These are phyloP conservation scores for Fragosphaeria purpurea DNA, from an alignment of 2,329 filamentous ascomycete genomes.

Conservation along the genomic window DNA sequence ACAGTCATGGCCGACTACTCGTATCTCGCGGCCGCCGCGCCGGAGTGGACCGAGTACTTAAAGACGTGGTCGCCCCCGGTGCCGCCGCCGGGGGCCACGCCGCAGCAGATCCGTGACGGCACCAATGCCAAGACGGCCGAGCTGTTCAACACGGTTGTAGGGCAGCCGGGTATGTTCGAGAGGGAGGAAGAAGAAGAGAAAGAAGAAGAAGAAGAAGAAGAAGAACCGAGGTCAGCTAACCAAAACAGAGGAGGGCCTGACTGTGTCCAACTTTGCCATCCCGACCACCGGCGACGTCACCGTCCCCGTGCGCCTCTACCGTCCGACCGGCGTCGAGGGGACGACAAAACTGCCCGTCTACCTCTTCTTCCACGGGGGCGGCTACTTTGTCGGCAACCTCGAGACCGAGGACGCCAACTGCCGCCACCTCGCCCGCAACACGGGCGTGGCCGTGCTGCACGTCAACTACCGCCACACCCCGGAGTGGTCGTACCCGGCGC, in stretches of 20 bases:
- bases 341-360: conserved; percentile 1
- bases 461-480: conserved; percentile 45
- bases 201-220: too few species aligned
- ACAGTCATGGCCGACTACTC: not conserved
- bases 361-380: conserved; percentile 42
- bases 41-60: conserved; percentile 4
- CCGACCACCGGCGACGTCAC: not conserved
- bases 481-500: conserved; percentile 33
- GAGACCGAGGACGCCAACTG: conserved; percentile 38
- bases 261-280: not conserved
- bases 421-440: conserved; percentile 11
- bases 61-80: conserved; percentile 5
- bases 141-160: conserved; percentile 1
- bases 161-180: not conserved
- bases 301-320: not conserved
- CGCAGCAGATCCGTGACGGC: conserved; percentile 2
- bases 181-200: too few species aligned
- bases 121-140: conserved; percentile 2
- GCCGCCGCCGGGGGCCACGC: conserved; percentile 4
- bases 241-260: not conserved
- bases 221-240: too few species aligned
- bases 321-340: too few species aligned
- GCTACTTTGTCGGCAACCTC: conserved; percentile 24
- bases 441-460: conserved; percentile 30
- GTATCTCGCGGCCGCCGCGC: not conserved